Conservation (phyloP, 1,284 basidiomycete species). For the Pisolithus thermaeus region DNA sequence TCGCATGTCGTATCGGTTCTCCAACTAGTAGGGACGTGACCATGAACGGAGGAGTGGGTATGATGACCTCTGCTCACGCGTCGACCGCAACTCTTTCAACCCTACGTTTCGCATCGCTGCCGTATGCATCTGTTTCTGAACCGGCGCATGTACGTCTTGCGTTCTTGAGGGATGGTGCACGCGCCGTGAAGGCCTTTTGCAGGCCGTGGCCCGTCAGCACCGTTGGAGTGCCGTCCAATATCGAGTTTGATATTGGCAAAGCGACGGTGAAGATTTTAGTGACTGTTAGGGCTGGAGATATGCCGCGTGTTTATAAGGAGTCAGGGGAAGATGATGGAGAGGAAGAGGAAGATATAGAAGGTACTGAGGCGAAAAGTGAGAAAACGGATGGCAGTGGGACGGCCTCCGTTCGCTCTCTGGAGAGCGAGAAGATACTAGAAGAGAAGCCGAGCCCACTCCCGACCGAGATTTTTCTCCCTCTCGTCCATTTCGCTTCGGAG, state of each 20-base stretch:
- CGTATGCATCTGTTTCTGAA: conserved; percentile 8
- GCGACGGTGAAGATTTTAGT: conserved; percentile 66
- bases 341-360: conserved; percentile 6
- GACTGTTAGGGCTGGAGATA: conserved; percentile 52
- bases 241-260: conserved; percentile 75
- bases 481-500: conserved; percentile 79
- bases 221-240: conserved; percentile 60
- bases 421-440: background rate
- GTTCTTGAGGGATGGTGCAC: conserved; percentile 75
- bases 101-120: conserved; percentile 12
- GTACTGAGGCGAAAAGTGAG: conserved; percentile 16
- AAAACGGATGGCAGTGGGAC: conserved; percentile 23
- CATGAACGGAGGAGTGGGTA: background rate
- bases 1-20: background rate
- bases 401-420: background rate
- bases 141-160: conserved; percentile 46
- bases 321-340: conserved; percentile 10
- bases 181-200: conserved; percentile 78
- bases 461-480: conserved; percentile 85
- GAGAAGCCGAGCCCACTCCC: conserved; percentile 29
- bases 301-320: conserved; percentile 12
- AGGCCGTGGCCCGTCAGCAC: conserved; percentile 76
- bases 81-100: conserved; percentile 21
- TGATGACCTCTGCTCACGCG: conserved; percentile 5
- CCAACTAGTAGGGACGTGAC: background rate